A percentile compares a stretch with the other conserved stretches of the same genome.
These are phyloP conservation scores for Colletotrichum simmondsii DNA, from an alignment of 2,329 filamentous ascomycete genomes.

Conservation along the genomic window DNA sequence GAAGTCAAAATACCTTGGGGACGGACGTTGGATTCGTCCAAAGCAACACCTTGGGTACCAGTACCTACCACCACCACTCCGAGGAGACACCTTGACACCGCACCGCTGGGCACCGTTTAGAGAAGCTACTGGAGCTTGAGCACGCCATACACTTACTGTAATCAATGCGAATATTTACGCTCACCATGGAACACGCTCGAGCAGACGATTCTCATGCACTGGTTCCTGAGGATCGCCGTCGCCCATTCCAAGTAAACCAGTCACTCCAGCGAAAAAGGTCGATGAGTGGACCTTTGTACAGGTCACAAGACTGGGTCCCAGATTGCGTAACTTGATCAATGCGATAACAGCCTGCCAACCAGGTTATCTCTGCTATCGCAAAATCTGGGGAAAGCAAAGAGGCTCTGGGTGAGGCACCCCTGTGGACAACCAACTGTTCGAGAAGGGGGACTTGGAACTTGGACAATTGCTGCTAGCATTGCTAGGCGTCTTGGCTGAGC, in stretches of 20 bases:
- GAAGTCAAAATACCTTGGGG: neutral
- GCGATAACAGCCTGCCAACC: constrained; percentile 27
- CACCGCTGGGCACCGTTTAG: neutral
- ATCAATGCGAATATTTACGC: constrained; percentile 7
- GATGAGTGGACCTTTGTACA: constrained; percentile 23
- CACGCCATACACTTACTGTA: constrained; percentile 18
- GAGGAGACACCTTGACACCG: neutral
- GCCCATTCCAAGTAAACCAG: neutral
- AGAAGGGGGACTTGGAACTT: constrained; percentile 12
- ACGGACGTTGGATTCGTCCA: neutral
- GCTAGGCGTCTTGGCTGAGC: constrained; percentile 6
- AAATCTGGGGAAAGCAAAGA: constrained; percentile 25
- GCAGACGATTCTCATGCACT: constrained; percentile 23
- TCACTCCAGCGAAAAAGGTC: neutral
- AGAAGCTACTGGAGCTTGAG: constrained; percentile 5
- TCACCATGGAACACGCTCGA: constrained; percentile 25
- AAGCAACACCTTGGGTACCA: neutral
- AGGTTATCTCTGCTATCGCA: constrained; percentile 17
- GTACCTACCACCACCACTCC: too few relatives aligned
- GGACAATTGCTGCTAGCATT: neutral
- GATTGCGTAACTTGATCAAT: constrained; percentile 30
- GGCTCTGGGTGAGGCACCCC: constrained; percentile 18
- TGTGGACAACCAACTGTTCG: constrained; percentile 16
- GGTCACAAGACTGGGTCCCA: constrained; percentile 25
- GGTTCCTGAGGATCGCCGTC: constrained; percentile 14